These are phyloP conservation scores for Sarocladiaceae sp. DNA, from an alignment of 2,329 filamentous ascomycete genomes.

Conservation along the genomic window DNA sequence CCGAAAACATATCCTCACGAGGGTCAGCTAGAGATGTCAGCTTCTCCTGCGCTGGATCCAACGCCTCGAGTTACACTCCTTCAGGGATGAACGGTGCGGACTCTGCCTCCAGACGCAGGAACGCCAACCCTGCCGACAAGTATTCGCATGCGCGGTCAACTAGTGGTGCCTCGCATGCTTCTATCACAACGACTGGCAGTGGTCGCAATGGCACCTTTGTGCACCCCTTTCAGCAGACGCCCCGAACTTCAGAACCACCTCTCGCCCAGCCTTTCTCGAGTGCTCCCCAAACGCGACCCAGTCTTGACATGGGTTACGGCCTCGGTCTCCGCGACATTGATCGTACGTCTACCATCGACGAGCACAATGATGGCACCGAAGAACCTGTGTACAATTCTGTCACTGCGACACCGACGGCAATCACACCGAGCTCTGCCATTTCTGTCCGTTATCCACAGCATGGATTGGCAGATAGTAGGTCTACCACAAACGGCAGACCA, in stretches of 20 bases:
- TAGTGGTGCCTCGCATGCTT: conserved; percentile 51
- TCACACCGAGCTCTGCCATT: neutral
- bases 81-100: neutral
- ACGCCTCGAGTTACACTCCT: conserved; percentile 1
- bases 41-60: conserved; percentile 34
- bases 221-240: conserved; percentile 60
- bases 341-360: conserved; percentile 47
- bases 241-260: conserved; percentile 53
- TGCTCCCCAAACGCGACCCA: conserved; percentile 37
- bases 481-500: neutral
- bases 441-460: neutral
- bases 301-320: conserved; percentile 37
- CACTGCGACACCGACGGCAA: conserved; percentile 8
- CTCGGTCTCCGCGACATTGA: conserved; percentile 35
- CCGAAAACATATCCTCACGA: conserved; percentile 18
- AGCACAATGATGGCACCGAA: conserved; percentile 40
- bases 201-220: conserved; percentile 47
- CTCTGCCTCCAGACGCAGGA: neutral
- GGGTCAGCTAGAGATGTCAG: conserved; percentile 34
- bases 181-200: conserved; percentile 49
- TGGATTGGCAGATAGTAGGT: neutral
- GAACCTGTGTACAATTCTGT: conserved; percentile 14
- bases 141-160: conserved; percentile 52
- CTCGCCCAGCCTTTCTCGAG: conserved; percentile 45
- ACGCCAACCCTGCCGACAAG: conserved; percentile 23